These are phyloP conservation scores for Aspergillus puulaauensis DNA, from an alignment of 2,329 filamentous ascomycete genomes.

Conservation along the genomic window DNA sequence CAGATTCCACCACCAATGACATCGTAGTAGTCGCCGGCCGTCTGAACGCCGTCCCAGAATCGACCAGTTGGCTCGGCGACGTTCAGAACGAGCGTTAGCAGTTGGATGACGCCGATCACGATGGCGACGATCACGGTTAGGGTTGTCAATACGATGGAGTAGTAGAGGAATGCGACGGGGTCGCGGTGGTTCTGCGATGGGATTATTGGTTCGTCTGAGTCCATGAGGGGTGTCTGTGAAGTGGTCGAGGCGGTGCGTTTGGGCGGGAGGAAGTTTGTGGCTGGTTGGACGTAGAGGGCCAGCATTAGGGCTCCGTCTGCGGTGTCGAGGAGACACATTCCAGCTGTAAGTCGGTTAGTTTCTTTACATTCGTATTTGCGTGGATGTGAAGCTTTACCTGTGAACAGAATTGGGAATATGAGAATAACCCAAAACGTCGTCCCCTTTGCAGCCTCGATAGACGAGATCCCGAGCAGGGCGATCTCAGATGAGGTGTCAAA, in stretches of 20 bases:
- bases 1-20: constrained; percentile 85
- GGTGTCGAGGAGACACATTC: constrained; percentile 94
- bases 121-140: constrained; percentile 82
- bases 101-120: constrained; percentile 81
- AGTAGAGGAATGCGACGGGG: constrained; percentile 87
- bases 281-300: constrained; percentile 72
- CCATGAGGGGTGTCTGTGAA: constrained; percentile 17
- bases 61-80: constrained; percentile 69
- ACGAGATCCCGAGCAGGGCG: constrained; percentile 84
- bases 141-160: constrained; percentile 81
- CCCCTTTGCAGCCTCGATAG: constrained; percentile 79
- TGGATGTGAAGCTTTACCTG: constrained; percentile 53
- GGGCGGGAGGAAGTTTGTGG: constrained; percentile 38
- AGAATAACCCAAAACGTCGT: constrained; percentile 93
- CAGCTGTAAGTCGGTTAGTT: constrained; percentile 53
- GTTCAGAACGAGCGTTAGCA: constrained; percentile 75
- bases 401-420: constrained; percentile 88
- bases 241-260: constrained; percentile 22
- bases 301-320: constrained; percentile 94
- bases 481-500: constrained; percentile 97
- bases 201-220: constrained; percentile 18
- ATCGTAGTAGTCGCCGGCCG: constrained; percentile 77
- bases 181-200: constrained; percentile 62
- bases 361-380: neutral
- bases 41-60: constrained; percentile 90